Percentiles rank a stretch among this genome's conserved stretches.
Conservation (phyloP, 345 rosid genomes). For the Pistacia atlantica region DNA sequence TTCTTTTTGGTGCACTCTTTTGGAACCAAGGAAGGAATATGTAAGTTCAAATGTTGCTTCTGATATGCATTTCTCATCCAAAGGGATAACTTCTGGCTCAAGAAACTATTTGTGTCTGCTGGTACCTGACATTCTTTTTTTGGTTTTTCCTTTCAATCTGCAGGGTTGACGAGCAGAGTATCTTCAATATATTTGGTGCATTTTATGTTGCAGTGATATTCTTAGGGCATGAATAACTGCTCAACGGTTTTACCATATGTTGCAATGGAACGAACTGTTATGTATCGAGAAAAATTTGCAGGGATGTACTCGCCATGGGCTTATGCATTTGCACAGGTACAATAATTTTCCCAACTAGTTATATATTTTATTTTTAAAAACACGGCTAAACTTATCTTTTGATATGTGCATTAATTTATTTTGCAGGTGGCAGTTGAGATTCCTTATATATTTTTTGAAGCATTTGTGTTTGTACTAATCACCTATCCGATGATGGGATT, state of each 20-base stretch:
- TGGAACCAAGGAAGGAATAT: conserved; percentile 69
- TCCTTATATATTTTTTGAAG: conserved; percentile 58
- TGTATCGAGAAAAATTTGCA: conserved; percentile 79
- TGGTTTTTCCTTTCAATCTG: not conserved
- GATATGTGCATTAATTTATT: not conserved
- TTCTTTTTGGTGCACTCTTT: conserved; percentile 59
- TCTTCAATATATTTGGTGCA: conserved; percentile 65
- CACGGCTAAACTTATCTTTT: no score
- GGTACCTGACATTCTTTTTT: not conserved
- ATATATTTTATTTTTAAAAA: not conserved
- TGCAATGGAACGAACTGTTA: conserved; percentile 59
- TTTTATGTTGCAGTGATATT: conserved; percentile 47
- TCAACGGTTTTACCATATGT: conserved; percentile 55
- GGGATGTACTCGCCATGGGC: conserved; percentile 84
- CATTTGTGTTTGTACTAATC: conserved; percentile 39
- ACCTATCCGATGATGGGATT: conserved; percentile 81
- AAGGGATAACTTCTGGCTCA: no score
- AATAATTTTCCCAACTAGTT: not conserved
- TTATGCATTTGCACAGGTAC: conserved; percentile 71
- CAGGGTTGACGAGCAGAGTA: conserved; percentile 64
- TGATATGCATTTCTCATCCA: no score
- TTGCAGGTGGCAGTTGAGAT: conserved; percentile 67
- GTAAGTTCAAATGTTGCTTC: conserved; percentile 37
- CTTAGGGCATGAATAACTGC: conserved; percentile 75
- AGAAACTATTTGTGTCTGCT: not conserved